Evolutionary conservation across 2,329 filamentous ascomycete species (phyloP), one percentile per base, ranked within the genome.

Genomic region (Botryotinia narcissicola): DNA sequence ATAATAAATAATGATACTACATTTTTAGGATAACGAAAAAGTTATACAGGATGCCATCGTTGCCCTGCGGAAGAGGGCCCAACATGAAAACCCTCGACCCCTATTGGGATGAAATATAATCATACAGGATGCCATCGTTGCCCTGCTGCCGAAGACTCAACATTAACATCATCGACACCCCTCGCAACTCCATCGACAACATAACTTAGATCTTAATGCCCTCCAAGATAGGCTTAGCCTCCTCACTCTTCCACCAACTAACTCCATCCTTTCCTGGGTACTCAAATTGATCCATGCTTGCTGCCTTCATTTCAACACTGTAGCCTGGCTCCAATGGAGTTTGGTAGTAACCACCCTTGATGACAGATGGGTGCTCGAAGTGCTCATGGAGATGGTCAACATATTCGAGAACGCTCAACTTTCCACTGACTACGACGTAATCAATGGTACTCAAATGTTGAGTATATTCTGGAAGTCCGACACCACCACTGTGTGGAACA

Each of bases 341-440:
- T 77, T 92, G 92, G 84, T 97, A 97, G 83, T 94, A 96, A 6
- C 94, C 95, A 77, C 94, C 91, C 83, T 91, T 90, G 79, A 97
- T 93, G 73, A 91, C 87, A 3, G 90, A 88, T 1, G 94, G 94
- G 82, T 97, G 88, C 80, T 93, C 85, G 82, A 97, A 97, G 84
- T 97, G 94, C 87, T 97, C 94, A 83, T 97, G 95, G 80, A 97
- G 84, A 83, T 97, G 93, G 81, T 97, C 94, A 37, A 97, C 94
- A 83, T 95, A 97, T 85, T 98, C 95, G 73, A 97, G 85, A 64
- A 97, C 89, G 37, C 90, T 93, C 80, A 90, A 88, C 86, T 94
- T 93, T 29, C 93, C 94, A 75, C 87, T 92, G 1, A 97, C 93
- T 62, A 91, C 92, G 5, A 97, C 93, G 79, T 97, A 97, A 83